Evolutionary conservation across 2,329 filamentous ascomycete genomes (phyloP), one percentile per base, ranked within the genome.

Genomic region (Penicillium verrucosum): DNA sequence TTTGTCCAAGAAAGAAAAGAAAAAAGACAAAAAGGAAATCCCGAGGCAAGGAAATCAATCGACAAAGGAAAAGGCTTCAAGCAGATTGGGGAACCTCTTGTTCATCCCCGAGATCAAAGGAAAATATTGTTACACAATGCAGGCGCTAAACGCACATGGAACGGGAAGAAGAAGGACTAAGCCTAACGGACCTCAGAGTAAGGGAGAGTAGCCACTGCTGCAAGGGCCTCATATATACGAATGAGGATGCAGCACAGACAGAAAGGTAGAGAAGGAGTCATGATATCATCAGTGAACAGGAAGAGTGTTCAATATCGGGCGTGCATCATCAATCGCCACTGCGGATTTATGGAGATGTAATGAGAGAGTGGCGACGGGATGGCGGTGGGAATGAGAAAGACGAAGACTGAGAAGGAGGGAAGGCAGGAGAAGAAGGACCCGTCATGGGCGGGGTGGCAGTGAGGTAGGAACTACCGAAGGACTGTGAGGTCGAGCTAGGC

Each of bases 391-490:
- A 66, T 36, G 67, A 61, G 41, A 70, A 73, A 0, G 68, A 65
- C 10, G 66, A 60, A 12, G 47, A 21, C 11, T 63, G 64, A 1
- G 64, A 64, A 11, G 61, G 64, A 12, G 63, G 61, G 42, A 72
- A 74, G 18, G 70, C 64, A 9, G 73, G 72, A 8, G 72, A 75
- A 14, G 73, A 69, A 25, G 73, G 73, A 4, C 69, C 68, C 1
- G 72, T 74, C 46, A 64, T 64, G 2, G 71, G 69, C 12, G 73
- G 72, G 9, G 72, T 72, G n/a, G 66, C 61, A 36, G 58, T 69
- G 23, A 73, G 62, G 37, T 69, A 69, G 9, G 68, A 61, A 29
- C 65, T 65, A n/a, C 64, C 46, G 47, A 68, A 72, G n/a, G 65
- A 64, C 56, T 67, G 69, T 1, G 68, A 68, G 8, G 66, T 65